Percentiles rank a stretch among this genome's conserved stretches.
These are phyloP conservation scores for Penicillium sp. DNA, from an alignment of 2,329 filamentous ascomycete genomes.

Conservation along the genomic window DNA sequence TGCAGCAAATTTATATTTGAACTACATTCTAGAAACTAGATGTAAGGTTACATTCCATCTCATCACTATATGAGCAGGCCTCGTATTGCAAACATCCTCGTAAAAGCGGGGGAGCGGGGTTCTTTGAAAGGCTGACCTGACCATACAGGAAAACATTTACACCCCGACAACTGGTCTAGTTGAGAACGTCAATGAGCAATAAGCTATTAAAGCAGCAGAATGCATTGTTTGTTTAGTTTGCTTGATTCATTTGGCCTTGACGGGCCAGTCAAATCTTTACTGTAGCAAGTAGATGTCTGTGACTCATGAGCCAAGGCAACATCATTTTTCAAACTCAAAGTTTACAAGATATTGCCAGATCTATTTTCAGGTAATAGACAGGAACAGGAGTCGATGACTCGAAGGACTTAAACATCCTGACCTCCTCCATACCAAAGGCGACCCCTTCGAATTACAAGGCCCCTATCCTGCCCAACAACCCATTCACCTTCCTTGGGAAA, in stretches of 20 bases:
- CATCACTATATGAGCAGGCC: not conserved
- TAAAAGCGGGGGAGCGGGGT: conserved; percentile 5
- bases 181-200: too few relatives aligned
- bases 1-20: not conserved
- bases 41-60: not conserved
- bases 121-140: too few relatives aligned
- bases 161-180: not conserved
- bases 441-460: conserved; percentile 73
- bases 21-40: not conserved
- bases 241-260: not conserved
- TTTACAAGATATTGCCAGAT: not conserved
- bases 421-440: conserved; percentile 89
- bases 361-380: not conserved
- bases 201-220: too few relatives aligned
- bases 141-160: not conserved
- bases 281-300: not conserved
- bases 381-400: not conserved
- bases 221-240: not conserved
- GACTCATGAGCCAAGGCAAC: not conserved
- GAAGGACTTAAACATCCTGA: conserved; percentile 58
- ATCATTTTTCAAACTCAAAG: not conserved
- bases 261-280: not conserved
- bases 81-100: not conserved
- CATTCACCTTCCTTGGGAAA: conserved; percentile 67
- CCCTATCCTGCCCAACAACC: conserved; percentile 80